Conservation (phyloP, 2,329 filamentous ascomycete genomes). For the Diaporthe destruens region DNA sequence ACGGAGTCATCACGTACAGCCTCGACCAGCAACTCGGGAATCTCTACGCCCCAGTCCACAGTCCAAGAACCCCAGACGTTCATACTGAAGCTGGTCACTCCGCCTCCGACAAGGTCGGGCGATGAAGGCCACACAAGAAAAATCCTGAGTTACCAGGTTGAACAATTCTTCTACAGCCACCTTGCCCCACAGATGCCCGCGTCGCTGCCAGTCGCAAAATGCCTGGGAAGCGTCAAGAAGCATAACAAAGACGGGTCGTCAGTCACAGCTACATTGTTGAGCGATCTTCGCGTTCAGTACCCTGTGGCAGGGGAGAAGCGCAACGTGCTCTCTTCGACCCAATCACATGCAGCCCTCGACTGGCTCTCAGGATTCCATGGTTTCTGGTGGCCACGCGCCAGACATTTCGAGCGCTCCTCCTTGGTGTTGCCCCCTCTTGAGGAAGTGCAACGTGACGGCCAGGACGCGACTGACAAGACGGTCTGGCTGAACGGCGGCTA, state of each 20-base stretch:
- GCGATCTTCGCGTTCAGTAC: slow-evolving; percentile 65
- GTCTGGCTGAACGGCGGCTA: slow-evolving; percentile 77
- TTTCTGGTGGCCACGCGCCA: slow-evolving; percentile 59
- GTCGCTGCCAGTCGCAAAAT: slow-evolving; percentile 62
- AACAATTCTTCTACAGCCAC: slow-evolving; percentile 73
- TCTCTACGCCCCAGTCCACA: slow-evolving; percentile 36
- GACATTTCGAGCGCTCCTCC: slow-evolving; percentile 45
- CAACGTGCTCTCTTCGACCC: slow-evolving; percentile 57
- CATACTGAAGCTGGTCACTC: slow-evolving; percentile 66
- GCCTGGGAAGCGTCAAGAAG: slow-evolving; percentile 58
- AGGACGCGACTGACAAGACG: slow-evolving; percentile 43
- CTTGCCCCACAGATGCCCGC: slow-evolving; percentile 63
- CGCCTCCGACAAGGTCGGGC: slow-evolving; percentile 42
- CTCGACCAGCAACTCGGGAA: not conserved
- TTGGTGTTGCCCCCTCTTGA: slow-evolving; percentile 68
- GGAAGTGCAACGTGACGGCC: slow-evolving; percentile 52
- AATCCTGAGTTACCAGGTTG: slow-evolving; percentile 75
- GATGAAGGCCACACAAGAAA: slow-evolving; percentile 76
- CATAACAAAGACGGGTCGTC: slow-evolving; percentile 41
- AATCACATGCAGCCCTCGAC: slow-evolving; percentile 67
- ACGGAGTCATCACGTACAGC: not conserved
- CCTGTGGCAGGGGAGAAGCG: slow-evolving; percentile 69
- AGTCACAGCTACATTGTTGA: slow-evolving; percentile 68
- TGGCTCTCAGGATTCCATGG: slow-evolving; percentile 75
- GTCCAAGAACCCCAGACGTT: slow-evolving; percentile 57